These are phyloP conservation scores for Ogataea polymorpha DNA, from an alignment of 805 yeast species.

Conservation along the genomic window DNA sequence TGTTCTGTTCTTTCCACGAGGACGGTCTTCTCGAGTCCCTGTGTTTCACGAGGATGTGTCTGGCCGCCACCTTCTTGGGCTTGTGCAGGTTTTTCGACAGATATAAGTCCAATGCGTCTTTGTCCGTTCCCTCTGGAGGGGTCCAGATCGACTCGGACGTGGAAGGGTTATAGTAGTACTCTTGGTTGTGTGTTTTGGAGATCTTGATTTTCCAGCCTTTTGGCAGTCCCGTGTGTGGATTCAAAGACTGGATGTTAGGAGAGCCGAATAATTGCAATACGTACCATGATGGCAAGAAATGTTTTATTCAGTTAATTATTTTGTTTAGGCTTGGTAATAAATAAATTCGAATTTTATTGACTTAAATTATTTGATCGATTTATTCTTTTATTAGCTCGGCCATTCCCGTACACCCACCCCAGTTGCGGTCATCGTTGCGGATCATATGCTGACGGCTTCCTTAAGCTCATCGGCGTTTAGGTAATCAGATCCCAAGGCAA, in stretches of 20 bases:
- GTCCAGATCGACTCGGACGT: conserved; percentile 84
- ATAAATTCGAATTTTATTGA: too few relatives aligned
- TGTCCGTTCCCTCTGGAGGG: conserved; percentile 81
- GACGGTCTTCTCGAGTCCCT: conserved; percentile 82
- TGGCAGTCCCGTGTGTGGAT: conserved; percentile 69
- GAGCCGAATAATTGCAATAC: background rate
- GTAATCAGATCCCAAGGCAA: conserved; percentile 49
- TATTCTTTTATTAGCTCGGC: background rate
- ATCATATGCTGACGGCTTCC: conserved; percentile 13
- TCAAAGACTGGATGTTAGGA: conserved; percentile 10
- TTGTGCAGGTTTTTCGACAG: conserved; percentile 43
- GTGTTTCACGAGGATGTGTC: conserved; percentile 84
- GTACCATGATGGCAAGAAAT: background rate
- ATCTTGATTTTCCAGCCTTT: conserved; percentile 76
- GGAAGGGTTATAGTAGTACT: conserved; percentile 72
- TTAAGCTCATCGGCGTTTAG: conserved; percentile 62
- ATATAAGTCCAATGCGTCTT: conserved; percentile 54
- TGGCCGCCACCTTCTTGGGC: conserved; percentile 71
- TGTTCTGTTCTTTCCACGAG: conserved; percentile 77
- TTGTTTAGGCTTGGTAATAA: background rate
- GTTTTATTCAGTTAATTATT: background rate
- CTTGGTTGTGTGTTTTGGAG: conserved; percentile 78
- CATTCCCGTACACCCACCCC: background rate
- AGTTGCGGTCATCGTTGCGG: background rate
- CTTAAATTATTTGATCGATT: background rate